phyloP scores from a whole-genome alignment of 768 basidiomycete genomes.

The Tylopilus subfusipes region DNA sequence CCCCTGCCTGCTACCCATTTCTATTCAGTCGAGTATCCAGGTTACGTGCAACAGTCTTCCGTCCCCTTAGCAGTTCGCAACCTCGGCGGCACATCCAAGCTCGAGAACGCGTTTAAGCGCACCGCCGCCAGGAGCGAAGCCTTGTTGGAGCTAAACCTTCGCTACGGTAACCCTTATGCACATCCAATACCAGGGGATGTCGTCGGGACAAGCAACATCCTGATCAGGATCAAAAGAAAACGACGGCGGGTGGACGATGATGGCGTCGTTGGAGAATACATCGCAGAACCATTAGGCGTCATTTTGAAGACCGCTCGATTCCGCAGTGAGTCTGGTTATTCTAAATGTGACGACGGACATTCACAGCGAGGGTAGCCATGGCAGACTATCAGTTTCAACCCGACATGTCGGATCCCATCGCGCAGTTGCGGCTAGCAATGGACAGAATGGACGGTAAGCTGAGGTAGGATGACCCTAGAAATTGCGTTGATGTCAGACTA shows the following conservation, averaged over 20 bases:
- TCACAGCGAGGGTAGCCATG: conserved; percentile 60
- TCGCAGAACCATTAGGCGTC: conserved; percentile 66
- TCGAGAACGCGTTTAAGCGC: conserved; percentile 77
- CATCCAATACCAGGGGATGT: conserved; percentile 85
- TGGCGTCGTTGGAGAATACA: conserved; percentile 61
- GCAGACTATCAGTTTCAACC: conserved; percentile 91
- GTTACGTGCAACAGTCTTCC: conserved; percentile 67
- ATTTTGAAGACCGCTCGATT: conserved; percentile 85
- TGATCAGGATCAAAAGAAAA: conserved; percentile 78
- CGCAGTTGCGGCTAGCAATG: conserved; percentile 70
- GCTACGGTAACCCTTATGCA: conserved; percentile 70
- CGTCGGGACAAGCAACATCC: conserved; percentile 71
- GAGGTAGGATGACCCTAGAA: not conserved
- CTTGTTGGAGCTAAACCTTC: conserved; percentile 72
- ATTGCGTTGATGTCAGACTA: not conserved
- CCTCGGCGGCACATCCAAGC: conserved; percentile 64
- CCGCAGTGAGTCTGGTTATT: conserved; percentile 60
- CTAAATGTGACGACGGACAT: not conserved
- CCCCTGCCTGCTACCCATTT: conserved; percentile 57
- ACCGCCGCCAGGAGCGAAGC: conserved; percentile 58
- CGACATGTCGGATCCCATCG: conserved; percentile 63
- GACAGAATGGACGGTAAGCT: conserved; percentile 74
- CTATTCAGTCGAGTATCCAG: conserved; percentile 88
- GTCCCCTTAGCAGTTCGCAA: conserved; percentile 58
- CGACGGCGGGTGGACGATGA: conserved; percentile 38